Evolutionary conservation across 768 basidiomycete genomes (phyloP), one percentile per base, ranked within the genome.

Genomic region (Collybiopsis confluens): DNA sequence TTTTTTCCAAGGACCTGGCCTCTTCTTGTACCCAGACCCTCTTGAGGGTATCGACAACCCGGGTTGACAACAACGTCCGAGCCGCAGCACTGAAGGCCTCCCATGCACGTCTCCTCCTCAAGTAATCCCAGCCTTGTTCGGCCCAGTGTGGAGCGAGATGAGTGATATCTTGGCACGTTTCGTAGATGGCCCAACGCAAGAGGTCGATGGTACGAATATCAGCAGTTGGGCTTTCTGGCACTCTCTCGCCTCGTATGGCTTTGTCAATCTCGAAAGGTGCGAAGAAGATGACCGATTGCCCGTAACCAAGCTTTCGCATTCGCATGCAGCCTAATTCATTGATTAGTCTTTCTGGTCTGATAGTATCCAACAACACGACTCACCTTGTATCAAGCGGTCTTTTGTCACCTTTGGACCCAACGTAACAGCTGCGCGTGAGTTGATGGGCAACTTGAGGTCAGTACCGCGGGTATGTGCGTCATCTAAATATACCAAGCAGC

Each of bases 401-500:
- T 81, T 82, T 0, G 73, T 77, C 5, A 81, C 63, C 35, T 74
- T 78, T 4, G 74, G 74, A 0, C 80, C 81, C 2, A 81, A 58
- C 2, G 77, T 79, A 7, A 81, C 76, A 4, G 71, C 77, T 10
- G 78, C 76, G 11, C 72, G 68, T 33, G 64, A 72, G n/a, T 67
- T 54, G 1, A n/a, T 52, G 0, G 81, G 81, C 24, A 82, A 65
- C 40, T 74, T 81, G 15, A 82, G 63, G 52, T 82, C 80, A 0
- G 80, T 82, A 5, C 80, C 80, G 56, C 80, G 53, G 18, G 71
- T 74, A 55, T 81, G 80, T 0, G 77, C 75, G 47, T 81, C 79
- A 45, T 81, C 80, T 0, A 81, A 71, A 56, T 81, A 81, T 1
- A 81, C 59, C 2, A 76, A 54, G 33, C 76, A 78, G 53, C 67